Evolutionary conservation across 306 rosid genomes (phyloP), one percentile per base, ranked within the genome.

Genomic region (Datisca glomerata): DNA sequence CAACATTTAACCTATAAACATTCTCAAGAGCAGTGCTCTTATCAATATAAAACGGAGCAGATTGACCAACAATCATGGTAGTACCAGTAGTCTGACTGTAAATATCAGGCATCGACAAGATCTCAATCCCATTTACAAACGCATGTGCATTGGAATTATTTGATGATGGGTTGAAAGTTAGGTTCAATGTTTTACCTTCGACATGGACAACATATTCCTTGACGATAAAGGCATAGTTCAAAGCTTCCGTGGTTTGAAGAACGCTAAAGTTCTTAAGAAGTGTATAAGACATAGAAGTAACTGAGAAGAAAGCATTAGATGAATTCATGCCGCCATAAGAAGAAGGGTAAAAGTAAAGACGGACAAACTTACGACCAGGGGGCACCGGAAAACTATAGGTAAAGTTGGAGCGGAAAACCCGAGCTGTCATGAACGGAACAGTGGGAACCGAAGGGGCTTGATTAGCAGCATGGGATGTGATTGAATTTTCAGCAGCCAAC

Each of bases 111-210:
- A 80, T 75, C 1, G 96, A 80, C 41, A 91, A 74, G 54, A 91
- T 45, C 76, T 84, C 98, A 39, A 91, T 78, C 63, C 98, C 98
- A 57, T 91, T 91, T n/a, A 84, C 81, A 62, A 84, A 91, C 0
- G 94, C 96, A 49, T 57, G 80, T 0, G 86, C 70, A 39, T 80
- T 80, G 0, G 92, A 56, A 42, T 69, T 56, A 15, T 53, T 38
- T 15, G 70, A 2, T 1, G 95, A 84, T 1, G 98, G 98, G 27
- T 22, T 41, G 33, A 91, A 84, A 35, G 84, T 80, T 24, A 91
- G 65, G 34, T 69, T 65, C 74, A 91, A 47, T 13, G 65, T 56
- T 9, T 58, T 74, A 27, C 63, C 86, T 8, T 63, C 80, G 18
- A 91, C 94, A 66, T 69, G 7, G 24, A 91, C 70, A 0, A 56